Evolutionary conservation across 345 rosid species (phyloP).

Genomic region (Camelina sativa): DNA sequence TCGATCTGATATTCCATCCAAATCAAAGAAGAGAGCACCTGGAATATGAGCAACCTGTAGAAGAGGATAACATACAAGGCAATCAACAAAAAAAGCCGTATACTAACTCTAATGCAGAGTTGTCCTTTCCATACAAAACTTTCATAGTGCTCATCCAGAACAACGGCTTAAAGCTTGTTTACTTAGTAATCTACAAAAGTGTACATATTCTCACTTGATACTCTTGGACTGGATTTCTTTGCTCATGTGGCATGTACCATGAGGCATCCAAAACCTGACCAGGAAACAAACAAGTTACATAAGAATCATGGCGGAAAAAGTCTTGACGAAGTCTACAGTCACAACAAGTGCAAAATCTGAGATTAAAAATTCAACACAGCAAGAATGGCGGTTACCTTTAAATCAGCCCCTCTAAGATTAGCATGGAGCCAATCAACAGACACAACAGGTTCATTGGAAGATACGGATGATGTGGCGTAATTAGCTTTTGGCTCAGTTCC

Average conservation of each 20-base stretch:
- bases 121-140: not conserved
- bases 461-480: conserved; percentile 55
- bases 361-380: conserved; percentile 2
- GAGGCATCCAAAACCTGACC: conserved; percentile 90
- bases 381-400: conserved; percentile 58
- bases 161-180: conserved; percentile 23
- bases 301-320: conserved; percentile 18
- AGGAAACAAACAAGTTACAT: conserved; percentile 19
- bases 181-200: conserved; percentile 19
- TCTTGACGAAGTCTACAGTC: conserved; percentile 3
- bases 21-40: conserved; percentile 89
- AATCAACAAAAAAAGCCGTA: conserved; percentile 31
- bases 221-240: conserved; percentile 92
- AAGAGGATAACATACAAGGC: conserved; percentile 23
- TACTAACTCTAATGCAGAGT: not conserved
- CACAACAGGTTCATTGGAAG: conserved; percentile 73
- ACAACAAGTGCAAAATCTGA: not conserved
- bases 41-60: conserved; percentile 95
- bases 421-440: conserved; percentile 96
- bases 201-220: conserved; percentile 63
- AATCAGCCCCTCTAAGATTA: conserved; percentile 66
- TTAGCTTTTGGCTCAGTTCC: conserved; percentile 43
- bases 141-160: not conserved
- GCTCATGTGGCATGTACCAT: conserved; percentile 98
- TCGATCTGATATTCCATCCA: conserved; percentile 86